A percentile compares a stretch with the other conserved stretches of the same genome.
Conservation (phyloP, 2,329 filamentous ascomycete species). For the Fusarium agapanthi region DNA sequence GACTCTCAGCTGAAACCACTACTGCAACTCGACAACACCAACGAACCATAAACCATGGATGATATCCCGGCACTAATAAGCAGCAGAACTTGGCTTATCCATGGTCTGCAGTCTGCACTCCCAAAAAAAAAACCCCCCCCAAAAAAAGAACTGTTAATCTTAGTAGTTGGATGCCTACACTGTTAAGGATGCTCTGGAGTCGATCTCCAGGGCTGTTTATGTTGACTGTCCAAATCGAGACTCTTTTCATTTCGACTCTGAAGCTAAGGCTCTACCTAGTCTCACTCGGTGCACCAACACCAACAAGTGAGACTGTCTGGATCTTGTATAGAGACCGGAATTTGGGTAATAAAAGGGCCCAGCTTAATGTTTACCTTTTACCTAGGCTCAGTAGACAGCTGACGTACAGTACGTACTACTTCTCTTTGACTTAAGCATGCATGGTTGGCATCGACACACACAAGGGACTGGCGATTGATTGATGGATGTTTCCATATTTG, state of each 20-base stretch:
- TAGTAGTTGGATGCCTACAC: slow-evolving; percentile 12
- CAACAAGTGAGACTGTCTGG: slow-evolving; percentile 1
- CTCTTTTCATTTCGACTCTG: slow-evolving; percentile 17
- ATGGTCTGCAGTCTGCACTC: neutral
- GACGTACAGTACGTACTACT: neutral
- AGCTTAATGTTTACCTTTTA: neutral
- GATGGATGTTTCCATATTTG: slow-evolving; percentile 31
- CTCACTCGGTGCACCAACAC: slow-evolving; percentile 7
- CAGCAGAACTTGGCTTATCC: slow-evolving; percentile 7
- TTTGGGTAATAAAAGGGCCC: neutral
- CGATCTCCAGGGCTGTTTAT: slow-evolving; percentile 15
- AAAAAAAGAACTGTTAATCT: neutral
- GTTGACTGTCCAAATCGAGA: slow-evolving; percentile 8
- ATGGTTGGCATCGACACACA: slow-evolving; percentile 19
- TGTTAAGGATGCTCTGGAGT: neutral
- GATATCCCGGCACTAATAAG: neutral
- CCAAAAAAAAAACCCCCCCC: neutral
- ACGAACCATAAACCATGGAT: slow-evolving; percentile 4
- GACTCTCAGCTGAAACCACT: slow-evolving; percentile 30
- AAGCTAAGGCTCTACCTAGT: slow-evolving; percentile 3
- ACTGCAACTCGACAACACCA: slow-evolving; percentile 23
- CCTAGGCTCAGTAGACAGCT: neutral
- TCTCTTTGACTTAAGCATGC: neutral
- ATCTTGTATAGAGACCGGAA: neutral
- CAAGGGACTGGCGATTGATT: slow-evolving; percentile 4